Conservation (phyloP, 2,329 filamentous ascomycete genomes). For the Diaporthe citri region DNA sequence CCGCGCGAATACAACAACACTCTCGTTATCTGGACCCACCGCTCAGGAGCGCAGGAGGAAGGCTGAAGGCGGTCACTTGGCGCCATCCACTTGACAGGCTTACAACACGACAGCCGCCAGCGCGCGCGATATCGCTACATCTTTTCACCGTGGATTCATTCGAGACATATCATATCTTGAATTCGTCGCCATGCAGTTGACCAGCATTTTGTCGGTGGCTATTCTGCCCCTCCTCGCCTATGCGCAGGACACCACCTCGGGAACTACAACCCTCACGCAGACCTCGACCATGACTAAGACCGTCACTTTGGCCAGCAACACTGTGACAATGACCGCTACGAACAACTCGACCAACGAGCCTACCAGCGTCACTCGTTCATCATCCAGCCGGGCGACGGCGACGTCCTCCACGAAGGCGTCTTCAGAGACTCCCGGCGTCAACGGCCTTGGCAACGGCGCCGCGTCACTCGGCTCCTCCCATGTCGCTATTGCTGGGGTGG, state of each 20-base stretch:
- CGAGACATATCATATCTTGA: conserved; percentile 22
- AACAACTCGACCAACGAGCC: conserved; percentile 43
- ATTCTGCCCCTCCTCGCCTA: conserved; percentile 67
- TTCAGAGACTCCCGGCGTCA: conserved; percentile 51
- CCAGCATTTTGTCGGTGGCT: conserved; percentile 59
- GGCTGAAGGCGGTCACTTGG: background rate
- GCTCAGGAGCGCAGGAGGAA: conserved; percentile 21
- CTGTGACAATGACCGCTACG: conserved; percentile 43
- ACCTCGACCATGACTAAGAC: conserved; percentile 64
- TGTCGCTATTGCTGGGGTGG: conserved; percentile 62
- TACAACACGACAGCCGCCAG: conserved; percentile 5
- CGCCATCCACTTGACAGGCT: background rate
- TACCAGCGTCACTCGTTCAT: conserved; percentile 37
- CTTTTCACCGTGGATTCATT: conserved; percentile 37
- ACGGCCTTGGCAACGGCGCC: conserved; percentile 48
- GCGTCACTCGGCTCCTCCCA: conserved; percentile 58
- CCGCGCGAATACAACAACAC: conserved; percentile 19
- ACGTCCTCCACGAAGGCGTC: conserved; percentile 46
- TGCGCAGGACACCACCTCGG: conserved; percentile 56
- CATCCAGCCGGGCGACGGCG: conserved; percentile 36
- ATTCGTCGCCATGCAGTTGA: conserved; percentile 55
- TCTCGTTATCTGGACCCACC: background rate
- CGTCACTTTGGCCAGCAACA: conserved; percentile 55
- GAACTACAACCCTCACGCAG: conserved; percentile 63
- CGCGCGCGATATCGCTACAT: conserved; percentile 27